A percentile compares a stretch with the other conserved stretches of the same genome.
Evolutionary conservation across 2,329 filamentous ascomycete species (phyloP).

Genomic region (Capronia coronata): DNA sequence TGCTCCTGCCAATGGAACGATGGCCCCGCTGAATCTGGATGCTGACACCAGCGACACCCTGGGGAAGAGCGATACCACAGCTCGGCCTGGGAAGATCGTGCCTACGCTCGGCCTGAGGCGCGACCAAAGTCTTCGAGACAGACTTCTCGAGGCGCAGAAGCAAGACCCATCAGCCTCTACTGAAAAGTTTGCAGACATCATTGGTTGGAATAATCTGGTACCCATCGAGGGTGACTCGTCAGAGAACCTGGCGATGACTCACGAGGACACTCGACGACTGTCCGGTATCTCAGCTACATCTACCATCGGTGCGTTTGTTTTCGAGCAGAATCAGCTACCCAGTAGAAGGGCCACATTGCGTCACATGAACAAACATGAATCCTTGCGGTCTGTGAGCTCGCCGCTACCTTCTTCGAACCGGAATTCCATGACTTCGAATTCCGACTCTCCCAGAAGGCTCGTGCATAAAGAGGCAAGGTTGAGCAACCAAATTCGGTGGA

Average conservation of each 20-base stretch:
- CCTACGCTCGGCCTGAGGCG: conserved; percentile 13
- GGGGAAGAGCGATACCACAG: not conserved
- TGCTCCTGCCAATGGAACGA: not conserved
- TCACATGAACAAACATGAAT: conserved; percentile 49
- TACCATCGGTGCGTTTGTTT: conserved; percentile 51
- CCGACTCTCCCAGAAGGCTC: conserved; percentile 43
- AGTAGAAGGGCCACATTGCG: conserved; percentile 44
- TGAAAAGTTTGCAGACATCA: conserved; percentile 45
- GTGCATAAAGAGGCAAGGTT: conserved; percentile 48
- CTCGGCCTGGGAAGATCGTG: not conserved
- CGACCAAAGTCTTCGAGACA: conserved; percentile 33
- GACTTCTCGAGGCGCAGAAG: conserved; percentile 31
- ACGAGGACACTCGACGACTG: conserved; percentile 36
- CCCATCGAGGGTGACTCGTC: conserved; percentile 4
- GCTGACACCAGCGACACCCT: not conserved
- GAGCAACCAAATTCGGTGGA: conserved; percentile 42
- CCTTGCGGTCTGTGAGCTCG: conserved; percentile 45
- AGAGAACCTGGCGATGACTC: conserved; percentile 14
- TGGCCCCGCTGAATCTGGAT: not conserved
- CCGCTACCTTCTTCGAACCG: conserved; percentile 41
- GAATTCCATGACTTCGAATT: conserved; percentile 37
- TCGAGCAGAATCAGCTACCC: conserved; percentile 41
- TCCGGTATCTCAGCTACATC: conserved; percentile 50
- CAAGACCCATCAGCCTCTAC: conserved; percentile 35
- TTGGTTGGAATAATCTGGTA: conserved; percentile 42